phyloP scores from a whole-genome alignment of 2,329 filamentous ascomycete species.

The Clarireedia monteithiana region DNA sequence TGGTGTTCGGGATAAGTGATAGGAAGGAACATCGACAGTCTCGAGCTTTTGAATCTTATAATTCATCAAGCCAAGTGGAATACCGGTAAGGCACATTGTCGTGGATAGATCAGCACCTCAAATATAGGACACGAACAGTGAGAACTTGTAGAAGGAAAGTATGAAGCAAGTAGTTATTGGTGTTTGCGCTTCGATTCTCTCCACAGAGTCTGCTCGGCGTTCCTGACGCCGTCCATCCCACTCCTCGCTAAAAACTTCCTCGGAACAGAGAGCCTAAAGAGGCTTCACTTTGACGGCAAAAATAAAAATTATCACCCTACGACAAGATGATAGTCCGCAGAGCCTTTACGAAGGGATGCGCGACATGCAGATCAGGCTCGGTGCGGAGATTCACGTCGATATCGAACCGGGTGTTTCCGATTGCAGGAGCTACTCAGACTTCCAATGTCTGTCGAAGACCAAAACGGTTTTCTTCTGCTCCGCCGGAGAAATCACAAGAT shows the following conservation, averaged over 20 bases:
- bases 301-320: not conserved
- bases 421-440: not conserved
- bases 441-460: slow-evolving; percentile 3
- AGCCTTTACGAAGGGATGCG: slow-evolving; percentile 26
- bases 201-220: not conserved
- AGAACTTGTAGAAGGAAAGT: too few relatives aligned
- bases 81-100: too few relatives aligned
- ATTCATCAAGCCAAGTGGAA: too few relatives aligned
- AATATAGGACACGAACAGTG: too few relatives aligned
- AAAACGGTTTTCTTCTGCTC: slow-evolving; percentile 13
- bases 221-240: not conserved
- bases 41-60: too few relatives aligned
- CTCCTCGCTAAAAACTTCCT: not conserved
- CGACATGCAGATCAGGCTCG: slow-evolving; percentile 25
- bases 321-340: slow-evolving; percentile 23
- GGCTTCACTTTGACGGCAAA: not conserved
- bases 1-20: too few relatives aligned
- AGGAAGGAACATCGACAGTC: too few relatives aligned
- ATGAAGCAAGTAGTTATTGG: too few relatives aligned
- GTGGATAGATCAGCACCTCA: too few relatives aligned
- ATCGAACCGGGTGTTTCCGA: slow-evolving; percentile 13
- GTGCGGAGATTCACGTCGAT: slow-evolving; percentile 24
- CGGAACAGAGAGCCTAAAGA: not conserved
- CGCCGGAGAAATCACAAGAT: slow-evolving; percentile 2
- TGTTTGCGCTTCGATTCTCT: too few relatives aligned